Conservation (phyloP, 805 yeast genomes). For the Saccharomyces paradoxus region DNA sequence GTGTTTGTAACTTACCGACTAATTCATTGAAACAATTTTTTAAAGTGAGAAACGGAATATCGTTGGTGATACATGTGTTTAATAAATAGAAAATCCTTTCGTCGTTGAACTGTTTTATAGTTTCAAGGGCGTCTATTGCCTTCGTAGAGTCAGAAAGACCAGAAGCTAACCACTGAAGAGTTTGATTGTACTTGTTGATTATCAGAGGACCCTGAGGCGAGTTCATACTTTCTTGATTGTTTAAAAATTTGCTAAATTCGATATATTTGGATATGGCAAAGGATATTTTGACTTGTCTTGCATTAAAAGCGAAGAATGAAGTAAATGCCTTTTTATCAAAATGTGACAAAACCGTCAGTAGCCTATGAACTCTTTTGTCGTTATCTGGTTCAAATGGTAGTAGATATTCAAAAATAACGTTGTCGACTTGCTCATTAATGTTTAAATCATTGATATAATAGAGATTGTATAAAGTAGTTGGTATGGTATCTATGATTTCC, state of each 20-base stretch:
- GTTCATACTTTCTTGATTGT: slow-evolving; percentile 26
- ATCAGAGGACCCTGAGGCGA: background rate
- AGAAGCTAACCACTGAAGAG: slow-evolving; percentile 52
- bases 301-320: slow-evolving; percentile 61
- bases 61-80: slow-evolving; percentile 44
- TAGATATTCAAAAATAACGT: slow-evolving; percentile 48
- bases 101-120: slow-evolving; percentile 49
- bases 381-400: slow-evolving; percentile 47
- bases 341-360: slow-evolving; percentile 40
- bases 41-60: slow-evolving; percentile 53
- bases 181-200: slow-evolving; percentile 39
- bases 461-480: slow-evolving; percentile 55
- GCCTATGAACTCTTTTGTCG: slow-evolving; percentile 42
- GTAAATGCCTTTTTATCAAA: slow-evolving; percentile 52
- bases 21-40: slow-evolving; percentile 58
- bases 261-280: slow-evolving; percentile 43
- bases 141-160: slow-evolving; percentile 47
- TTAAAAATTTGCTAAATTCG: slow-evolving; percentile 38
- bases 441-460: slow-evolving; percentile 65
- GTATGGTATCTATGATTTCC: slow-evolving; percentile 39
- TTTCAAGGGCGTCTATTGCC: slow-evolving; percentile 42
- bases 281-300: slow-evolving; percentile 57
- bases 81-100: slow-evolving; percentile 51
- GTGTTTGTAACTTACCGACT: slow-evolving; percentile 44
- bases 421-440: slow-evolving; percentile 61